Evolutionary conservation across 2,329 filamentous ascomycete genomes (phyloP).

Genomic region (Scedosporium dehoogii): DNA sequence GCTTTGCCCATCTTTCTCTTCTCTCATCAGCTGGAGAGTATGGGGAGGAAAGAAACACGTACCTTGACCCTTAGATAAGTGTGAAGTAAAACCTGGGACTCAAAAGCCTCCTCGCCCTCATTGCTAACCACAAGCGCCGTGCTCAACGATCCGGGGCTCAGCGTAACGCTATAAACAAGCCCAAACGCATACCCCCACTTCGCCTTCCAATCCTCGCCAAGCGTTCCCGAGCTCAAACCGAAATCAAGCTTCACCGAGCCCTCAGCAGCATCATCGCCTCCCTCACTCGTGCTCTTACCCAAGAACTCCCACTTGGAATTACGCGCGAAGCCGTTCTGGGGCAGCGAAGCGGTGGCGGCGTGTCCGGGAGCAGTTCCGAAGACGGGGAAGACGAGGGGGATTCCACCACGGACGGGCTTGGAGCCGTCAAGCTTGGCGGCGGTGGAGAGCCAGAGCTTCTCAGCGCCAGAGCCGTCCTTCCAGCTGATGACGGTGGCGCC

Average conservation of each 20-base stretch:
- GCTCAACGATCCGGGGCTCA: conserved; percentile 63
- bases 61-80: conserved; percentile 80
- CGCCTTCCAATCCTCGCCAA: conserved; percentile 57
- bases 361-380: conserved; percentile 76
- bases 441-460: conserved; percentile 82
- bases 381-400: conserved; percentile 89
- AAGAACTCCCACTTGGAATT: conserved; percentile 88
- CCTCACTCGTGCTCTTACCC: conserved; percentile 58
- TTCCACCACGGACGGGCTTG: conserved; percentile 83
- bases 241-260: conserved; percentile 85
- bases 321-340: conserved; percentile 92
- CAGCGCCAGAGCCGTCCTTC: conserved; percentile 69
- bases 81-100: conserved; percentile 86
- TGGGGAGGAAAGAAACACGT: conserved; percentile 20
- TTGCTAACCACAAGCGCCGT: conserved; percentile 85
- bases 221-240: conserved; percentile 65
- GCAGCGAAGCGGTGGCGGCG: conserved; percentile 66
- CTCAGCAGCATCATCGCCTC: conserved; percentile 38
- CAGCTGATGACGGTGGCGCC: conserved; percentile 90
- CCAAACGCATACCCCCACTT: conserved; percentile 84
- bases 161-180: conserved; percentile 84
- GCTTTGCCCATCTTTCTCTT: neutral
- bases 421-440: conserved; percentile 72
- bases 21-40: neutral
- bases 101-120: conserved; percentile 70